Evolutionary conservation across 2,329 filamentous ascomycete genomes (phyloP), one percentile per base, ranked within the genome.

Genomic region (Diaporthe ilicicola): DNA sequence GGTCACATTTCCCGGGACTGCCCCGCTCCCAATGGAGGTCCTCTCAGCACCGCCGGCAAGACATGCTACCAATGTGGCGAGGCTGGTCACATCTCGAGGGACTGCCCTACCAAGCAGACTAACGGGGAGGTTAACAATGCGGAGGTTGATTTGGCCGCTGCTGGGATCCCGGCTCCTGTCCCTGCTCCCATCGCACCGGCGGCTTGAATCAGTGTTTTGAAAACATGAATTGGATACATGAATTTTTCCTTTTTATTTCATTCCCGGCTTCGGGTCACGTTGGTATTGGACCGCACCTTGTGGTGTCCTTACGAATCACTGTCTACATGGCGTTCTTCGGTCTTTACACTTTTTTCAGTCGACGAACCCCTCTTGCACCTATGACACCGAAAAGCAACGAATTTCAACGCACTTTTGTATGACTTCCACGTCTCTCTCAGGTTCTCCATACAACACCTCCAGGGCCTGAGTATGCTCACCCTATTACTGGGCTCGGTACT

Each of bases 51-150:
- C 74, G 94, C 94, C 74, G 95, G 95, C 80, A 99, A 98, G 91
- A 97, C 95, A 75, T 99, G 96, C 90, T 99, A 99, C 87, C 93
- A 95, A 83, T 99, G 96, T 81, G 94, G 95, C 75, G 93, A 98
- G 86, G 91, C 94, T 71, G 96, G 96, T 67, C 95, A 98, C 84
- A 98, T 98, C 83, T 97, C 94, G 71, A 93, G 95, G 74, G 95
- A 98, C 77, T 98, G 96, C 87, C 93, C 94, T 71, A 83, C 94
- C 90, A 91, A 92, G 90, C 83, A 79, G 72, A 81, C 83, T 76
- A 84, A 82, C 76, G 85, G 84, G 76, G 88, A 89, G 74, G 82
- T 87, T 68, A 79, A 77, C 71, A 74, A 56, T 39, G 54, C 77
- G 62, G 84, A 86, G 72, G 82, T 84, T 64, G 84, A 86, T 68